phyloP scores from a whole-genome alignment of 345 rosid genomes.

The Camelina sativa region DNA sequence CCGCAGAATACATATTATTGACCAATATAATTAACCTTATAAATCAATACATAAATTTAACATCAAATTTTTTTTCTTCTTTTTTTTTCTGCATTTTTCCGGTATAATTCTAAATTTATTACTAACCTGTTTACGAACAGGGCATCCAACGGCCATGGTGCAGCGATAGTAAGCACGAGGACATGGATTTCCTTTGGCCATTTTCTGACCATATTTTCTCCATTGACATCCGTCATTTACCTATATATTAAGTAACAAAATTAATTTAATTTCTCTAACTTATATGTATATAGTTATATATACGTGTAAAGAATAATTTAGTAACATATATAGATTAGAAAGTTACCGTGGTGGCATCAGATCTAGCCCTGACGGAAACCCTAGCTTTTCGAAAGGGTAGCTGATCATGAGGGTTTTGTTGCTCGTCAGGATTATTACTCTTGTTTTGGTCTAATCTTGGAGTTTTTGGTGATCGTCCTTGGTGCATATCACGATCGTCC shows the following conservation, averaged over 20 bases:
- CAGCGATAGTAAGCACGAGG: slow-evolving; percentile 90
- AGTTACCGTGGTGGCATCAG: slow-evolving; percentile 58
- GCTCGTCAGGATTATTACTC: slow-evolving; percentile 42
- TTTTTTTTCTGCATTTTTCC: background rate
- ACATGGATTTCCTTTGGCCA: slow-evolving; percentile 86
- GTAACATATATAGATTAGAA: background rate
- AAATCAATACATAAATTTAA: background rate
- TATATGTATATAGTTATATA: background rate
- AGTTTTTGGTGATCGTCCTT: slow-evolving; percentile 53
- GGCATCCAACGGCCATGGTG: slow-evolving; percentile 85
- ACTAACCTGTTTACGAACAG: slow-evolving; percentile 78
- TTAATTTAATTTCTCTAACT: background rate
- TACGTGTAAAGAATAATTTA: background rate
- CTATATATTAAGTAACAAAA: slow-evolving; percentile 36
- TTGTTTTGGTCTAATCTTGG: slow-evolving; percentile 53
- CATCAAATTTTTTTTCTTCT: background rate
- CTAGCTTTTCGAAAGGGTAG: slow-evolving; percentile 63
- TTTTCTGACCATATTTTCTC: slow-evolving; percentile 86
- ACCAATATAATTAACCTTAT: background rate
- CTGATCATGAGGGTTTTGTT: slow-evolving; percentile 48
- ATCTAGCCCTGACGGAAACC: slow-evolving; percentile 66
- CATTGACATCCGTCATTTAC: slow-evolving; percentile 83
- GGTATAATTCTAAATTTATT: too few relatives aligned
- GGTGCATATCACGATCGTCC: slow-evolving; percentile 49
- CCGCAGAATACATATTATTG: background rate